A percentile compares a stretch with the other conserved stretches of the same genome.
Evolutionary conservation across 116 monocot species (phyloP).

Genomic region (Trichopus zeylanicus): DNA sequence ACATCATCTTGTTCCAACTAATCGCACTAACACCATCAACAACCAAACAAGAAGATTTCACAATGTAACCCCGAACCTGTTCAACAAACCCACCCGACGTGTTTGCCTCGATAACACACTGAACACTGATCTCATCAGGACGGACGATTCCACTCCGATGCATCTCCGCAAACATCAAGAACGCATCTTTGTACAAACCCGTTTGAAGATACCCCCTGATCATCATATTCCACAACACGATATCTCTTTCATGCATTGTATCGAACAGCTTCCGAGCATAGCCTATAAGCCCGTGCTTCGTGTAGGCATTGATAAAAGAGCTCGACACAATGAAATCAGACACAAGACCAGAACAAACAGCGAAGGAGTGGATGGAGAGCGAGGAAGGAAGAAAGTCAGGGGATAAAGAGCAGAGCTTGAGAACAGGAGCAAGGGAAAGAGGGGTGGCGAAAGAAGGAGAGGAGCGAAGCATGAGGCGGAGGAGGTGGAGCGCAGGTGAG

Average conservation of each 20-base stretch:
- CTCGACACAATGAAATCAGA: conserved; percentile 5
- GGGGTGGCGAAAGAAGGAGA: conserved; percentile 13
- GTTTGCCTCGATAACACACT: conserved; percentile 13
- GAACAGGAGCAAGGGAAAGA: conserved; percentile 47
- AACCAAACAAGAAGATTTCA: conserved; percentile 35
- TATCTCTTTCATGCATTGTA: conserved; percentile 2
- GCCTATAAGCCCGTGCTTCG: not conserved
- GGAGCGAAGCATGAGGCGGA: conserved; percentile 35
- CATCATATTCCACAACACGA: conserved; percentile 11
- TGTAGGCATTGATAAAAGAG: conserved; percentile 1
- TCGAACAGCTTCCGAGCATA: conserved; percentile 6
- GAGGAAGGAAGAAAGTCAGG: conserved; percentile 5
- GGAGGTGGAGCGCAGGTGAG: conserved; percentile 23
- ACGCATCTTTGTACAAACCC: conserved; percentile 2
- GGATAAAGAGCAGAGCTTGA: conserved; percentile 43
- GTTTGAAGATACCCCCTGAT: conserved; percentile 3
- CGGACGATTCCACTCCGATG: conserved; percentile 12
- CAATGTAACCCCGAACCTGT: conserved; percentile 30
- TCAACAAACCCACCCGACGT: conserved; percentile 6
- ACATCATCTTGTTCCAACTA: conserved; percentile 41
- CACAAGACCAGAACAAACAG: conserved; percentile 16
- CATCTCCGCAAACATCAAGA: conserved; percentile 38
- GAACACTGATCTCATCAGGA: conserved; percentile 23
- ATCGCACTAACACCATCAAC: conserved; percentile 21
- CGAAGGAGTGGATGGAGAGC: conserved; percentile 23